These are phyloP conservation scores for Phytophthora boehmeriae DNA, from an alignment of 352 stramenopile species.

Conservation along the genomic window DNA sequence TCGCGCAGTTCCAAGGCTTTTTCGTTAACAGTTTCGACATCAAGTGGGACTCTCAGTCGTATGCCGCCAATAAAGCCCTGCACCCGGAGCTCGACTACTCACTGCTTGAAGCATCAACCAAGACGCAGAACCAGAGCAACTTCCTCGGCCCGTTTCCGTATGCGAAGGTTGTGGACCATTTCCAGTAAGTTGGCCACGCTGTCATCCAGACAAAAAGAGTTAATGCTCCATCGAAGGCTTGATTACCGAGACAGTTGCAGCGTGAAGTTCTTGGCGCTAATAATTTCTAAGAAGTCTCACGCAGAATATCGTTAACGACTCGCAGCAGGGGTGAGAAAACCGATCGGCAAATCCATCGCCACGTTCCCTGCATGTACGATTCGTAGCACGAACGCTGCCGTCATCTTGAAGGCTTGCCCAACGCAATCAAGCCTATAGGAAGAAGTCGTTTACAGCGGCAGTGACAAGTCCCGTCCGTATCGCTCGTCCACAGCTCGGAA, in stretches of 20 bases:
- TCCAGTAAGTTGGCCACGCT: no score
- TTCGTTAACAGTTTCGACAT: slow-evolving; percentile 87
- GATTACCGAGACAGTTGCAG: no score
- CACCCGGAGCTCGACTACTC: slow-evolving; percentile 66
- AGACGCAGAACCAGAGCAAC: slow-evolving; percentile 70
- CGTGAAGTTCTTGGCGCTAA: no score
- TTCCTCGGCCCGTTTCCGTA: slow-evolving; percentile 82
- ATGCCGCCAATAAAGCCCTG: slow-evolving; percentile 56
- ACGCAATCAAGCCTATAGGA: neutral
- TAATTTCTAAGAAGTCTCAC: no score
- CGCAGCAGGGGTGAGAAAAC: no score
- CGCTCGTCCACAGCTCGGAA: neutral
- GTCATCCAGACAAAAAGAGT: no score
- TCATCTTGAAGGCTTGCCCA: slow-evolving; percentile 16
- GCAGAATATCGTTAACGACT: no score
- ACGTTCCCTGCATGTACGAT: no score
- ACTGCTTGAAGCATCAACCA: slow-evolving; percentile 66
- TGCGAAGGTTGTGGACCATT: slow-evolving; percentile 62
- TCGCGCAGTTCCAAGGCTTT: slow-evolving; percentile 81
- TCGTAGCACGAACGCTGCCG: slow-evolving; percentile 13
- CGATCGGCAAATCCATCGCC: no score
- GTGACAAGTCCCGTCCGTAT: slow-evolving; percentile 11
- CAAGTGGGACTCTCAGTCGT: slow-evolving; percentile 73
- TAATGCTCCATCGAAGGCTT: no score
- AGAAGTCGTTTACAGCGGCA: slow-evolving; percentile 18